phyloP scores from a whole-genome alignment of 805 yeast genomes.

The Isabelozyma gotoi region DNA sequence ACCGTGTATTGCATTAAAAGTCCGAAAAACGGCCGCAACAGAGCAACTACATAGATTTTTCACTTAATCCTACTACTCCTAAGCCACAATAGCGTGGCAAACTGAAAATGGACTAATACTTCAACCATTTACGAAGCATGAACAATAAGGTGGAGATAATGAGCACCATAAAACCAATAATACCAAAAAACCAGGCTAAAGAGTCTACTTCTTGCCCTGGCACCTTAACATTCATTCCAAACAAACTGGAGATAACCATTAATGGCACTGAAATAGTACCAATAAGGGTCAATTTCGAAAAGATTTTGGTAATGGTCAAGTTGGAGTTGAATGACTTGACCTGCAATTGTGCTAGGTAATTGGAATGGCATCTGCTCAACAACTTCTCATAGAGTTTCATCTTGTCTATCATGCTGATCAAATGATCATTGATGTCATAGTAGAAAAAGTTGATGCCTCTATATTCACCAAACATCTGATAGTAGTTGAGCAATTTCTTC shows the following conservation, averaged over 20 bases:
- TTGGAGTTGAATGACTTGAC: conserved; percentile 97
- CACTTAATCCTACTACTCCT: too few species aligned
- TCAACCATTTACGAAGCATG: too few species aligned
- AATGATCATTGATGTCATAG: conserved; percentile 98
- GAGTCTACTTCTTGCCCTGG: conserved; percentile 74
- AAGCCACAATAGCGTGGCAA: too few species aligned
- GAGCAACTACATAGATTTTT: too few species aligned
- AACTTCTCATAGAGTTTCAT: conserved; percentile 93
- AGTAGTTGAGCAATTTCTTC: conserved; percentile 89
- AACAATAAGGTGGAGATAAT: too few species aligned
- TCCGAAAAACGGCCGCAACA: too few species aligned
- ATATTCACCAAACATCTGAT: conserved; percentile 87
- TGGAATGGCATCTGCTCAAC: conserved; percentile 91
- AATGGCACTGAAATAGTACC: conserved; percentile 96
- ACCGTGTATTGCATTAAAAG: too few species aligned
- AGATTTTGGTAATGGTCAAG: conserved; percentile 94
- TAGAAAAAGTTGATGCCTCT: too few species aligned
- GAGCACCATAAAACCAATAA: conserved; percentile 33
- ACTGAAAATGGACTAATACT: too few species aligned
- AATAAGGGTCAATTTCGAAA: conserved; percentile 87
- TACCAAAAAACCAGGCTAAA: conserved; percentile 42
- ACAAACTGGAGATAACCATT: conserved; percentile 92
- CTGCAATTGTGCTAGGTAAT: conserved; percentile 93
- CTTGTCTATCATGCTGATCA: conserved; percentile 95
- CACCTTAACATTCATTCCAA: conserved; percentile 98